Base-by-base conservation (phyloP, 257 asterid species). In the Solanum sejunctum region DNA sequence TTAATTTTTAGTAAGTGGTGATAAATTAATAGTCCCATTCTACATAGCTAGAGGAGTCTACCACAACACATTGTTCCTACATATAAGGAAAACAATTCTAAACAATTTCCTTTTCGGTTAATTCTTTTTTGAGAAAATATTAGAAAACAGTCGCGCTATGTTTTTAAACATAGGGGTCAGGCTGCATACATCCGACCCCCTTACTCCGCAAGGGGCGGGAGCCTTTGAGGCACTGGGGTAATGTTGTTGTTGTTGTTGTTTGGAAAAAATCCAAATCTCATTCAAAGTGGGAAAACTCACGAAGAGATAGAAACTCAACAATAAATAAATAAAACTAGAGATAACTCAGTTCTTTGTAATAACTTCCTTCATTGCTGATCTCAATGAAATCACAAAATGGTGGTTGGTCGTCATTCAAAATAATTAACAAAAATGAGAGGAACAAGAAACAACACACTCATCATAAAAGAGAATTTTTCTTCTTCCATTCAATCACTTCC, bases 81-180 rank as follows among this genome's bases (percentile, higher is more conserved):
- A 28, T 28, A 28, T 2, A 28, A 28, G 32, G 2, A 28, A 28
- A 28, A 28, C 1, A 26, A 16, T 66, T 43, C 56, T 73, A 43
- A 41, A 20, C 8, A 12, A 5, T 71, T 41, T 20, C 80, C 36
- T 72, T 72, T 72, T 43, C 2, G 20, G 36, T 72, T 72, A 47
- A 47, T 10, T 4, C 7, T 6, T 9, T 67, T 26, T 7, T n/a
- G 11, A 10, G 0, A 2, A n/a, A n/a, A n/a, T n/a, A n/a, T n/a
- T n/a, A n/a, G n/a, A n/a, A n/a, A n/a, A n/a, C n/a, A n/a, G n/a
- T n/a, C n/a, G n/a, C n/a, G n/a, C n/a, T n/a, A n/a, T n/a, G n/a
- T n/a, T n/a, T n/a, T n/a, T n/a, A n/a, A n/a, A n/a, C n/a, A n/a
- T n/a, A n/a, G n/a, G n/a, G n/a, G n/a, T n/a, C n/a, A n/a, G n/a